Conservation (phyloP, 495 filamentous ascomycete species). For the Poronia punctata region DNA sequence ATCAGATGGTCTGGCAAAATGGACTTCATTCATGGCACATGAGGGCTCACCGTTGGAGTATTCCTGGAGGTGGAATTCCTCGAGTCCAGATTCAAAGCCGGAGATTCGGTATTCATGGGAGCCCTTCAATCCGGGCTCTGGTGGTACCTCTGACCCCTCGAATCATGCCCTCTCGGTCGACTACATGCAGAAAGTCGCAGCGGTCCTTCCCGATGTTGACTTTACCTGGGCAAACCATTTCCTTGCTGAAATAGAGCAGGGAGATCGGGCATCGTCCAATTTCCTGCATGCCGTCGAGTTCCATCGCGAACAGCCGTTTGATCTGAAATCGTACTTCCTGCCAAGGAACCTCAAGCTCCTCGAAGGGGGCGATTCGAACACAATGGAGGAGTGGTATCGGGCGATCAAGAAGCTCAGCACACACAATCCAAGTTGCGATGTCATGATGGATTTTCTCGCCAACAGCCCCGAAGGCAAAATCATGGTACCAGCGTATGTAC, state of each 20-base stretch:
- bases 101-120: constrained; percentile 19
- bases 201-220: constrained; percentile 3
- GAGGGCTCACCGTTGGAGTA: constrained; percentile 21
- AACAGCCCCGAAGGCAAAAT: constrained; percentile 1
- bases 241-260: too few species aligned
- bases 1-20: constrained; percentile 9
- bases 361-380: background rate
- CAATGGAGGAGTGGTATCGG: constrained; percentile 1
- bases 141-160: constrained; percentile 19
- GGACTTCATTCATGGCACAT: constrained; percentile 12
- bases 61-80: constrained; percentile 26
- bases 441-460: background rate
- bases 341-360: constrained; percentile 1
- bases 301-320: background rate
- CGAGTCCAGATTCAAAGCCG: constrained; percentile 6
- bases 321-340: constrained; percentile 8
- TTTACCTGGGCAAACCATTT: constrained; percentile 10
- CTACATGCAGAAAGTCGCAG: constrained; percentile 6
- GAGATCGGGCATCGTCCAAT: too few species aligned
- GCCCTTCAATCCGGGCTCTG: constrained; percentile 13
- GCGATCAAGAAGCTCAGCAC: constrained; percentile 1
- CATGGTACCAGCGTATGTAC: background rate
- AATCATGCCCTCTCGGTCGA: constrained; percentile 16
- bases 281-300: constrained; percentile 10
- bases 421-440: background rate